These are phyloP conservation scores for Albugo candida DNA, from an alignment of 352 stramenopile genomes.

Conservation along the genomic window DNA sequence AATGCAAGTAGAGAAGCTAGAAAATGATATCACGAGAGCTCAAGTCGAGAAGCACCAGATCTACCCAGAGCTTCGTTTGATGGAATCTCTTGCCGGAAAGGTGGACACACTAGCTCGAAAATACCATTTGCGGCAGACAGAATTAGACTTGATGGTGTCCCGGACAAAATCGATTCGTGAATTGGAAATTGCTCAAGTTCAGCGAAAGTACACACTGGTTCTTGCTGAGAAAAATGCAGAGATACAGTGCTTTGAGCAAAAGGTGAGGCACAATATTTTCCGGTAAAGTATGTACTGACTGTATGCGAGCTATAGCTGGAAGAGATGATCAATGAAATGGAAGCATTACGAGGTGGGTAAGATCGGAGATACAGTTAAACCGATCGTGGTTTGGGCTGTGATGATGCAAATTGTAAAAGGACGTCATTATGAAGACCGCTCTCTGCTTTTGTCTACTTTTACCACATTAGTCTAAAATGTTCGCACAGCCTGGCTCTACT, in stretches of 20 bases:
- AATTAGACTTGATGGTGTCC: constrained; percentile 50
- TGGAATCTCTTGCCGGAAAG: constrained; percentile 49
- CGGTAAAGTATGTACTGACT: no score
- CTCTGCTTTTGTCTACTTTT: no score
- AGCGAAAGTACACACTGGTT: constrained; percentile 30
- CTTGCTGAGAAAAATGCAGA: constrained; percentile 60
- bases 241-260: constrained; percentile 50
- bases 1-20: constrained; percentile 19
- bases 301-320: no score
- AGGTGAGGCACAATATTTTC: constrained; percentile 11
- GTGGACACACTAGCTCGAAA: constrained; percentile 62
- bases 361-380: no score
- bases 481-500: no score
- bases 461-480: no score
- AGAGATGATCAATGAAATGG: no score
- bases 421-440: no score
- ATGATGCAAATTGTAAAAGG: no score
- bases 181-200: constrained; percentile 35
- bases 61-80: constrained; percentile 51
- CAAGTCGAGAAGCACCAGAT: constrained; percentile 18
- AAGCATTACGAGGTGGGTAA: no score
- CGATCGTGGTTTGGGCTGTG: no score
- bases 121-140: constrained; percentile 43
- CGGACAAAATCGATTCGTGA: constrained; percentile 39
- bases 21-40: constrained; percentile 21